Conservation (phyloP, 345 rosid species). For the Stellera chamaejasme region DNA sequence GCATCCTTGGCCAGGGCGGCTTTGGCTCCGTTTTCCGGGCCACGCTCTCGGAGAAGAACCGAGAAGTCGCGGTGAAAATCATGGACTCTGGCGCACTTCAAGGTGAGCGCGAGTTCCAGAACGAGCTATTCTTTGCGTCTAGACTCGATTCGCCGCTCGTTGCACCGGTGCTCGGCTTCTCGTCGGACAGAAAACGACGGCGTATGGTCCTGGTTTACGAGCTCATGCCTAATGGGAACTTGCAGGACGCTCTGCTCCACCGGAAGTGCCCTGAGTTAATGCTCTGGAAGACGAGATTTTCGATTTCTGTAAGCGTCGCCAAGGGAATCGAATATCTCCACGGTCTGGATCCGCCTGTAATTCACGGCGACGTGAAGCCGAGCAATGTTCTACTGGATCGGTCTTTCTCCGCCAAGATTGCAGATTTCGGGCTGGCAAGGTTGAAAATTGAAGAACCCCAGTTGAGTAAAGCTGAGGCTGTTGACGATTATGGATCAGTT, state of each 20-base stretch:
- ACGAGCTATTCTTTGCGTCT: constrained; percentile 79
- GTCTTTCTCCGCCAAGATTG: constrained; percentile 55
- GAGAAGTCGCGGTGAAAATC: constrained; percentile 67
- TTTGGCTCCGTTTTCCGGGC: constrained; percentile 84
- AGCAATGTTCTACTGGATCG: constrained; percentile 74
- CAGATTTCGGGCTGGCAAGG: constrained; percentile 89
- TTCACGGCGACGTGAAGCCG: constrained; percentile 89
- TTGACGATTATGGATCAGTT: constrained; percentile 62
- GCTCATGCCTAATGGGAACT: constrained; percentile 75
- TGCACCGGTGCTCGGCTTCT: constrained; percentile 73
- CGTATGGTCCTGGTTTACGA: constrained; percentile 70
- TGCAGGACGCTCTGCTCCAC: constrained; percentile 80
- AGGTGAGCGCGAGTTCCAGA: constrained; percentile 90
- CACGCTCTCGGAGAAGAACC: constrained; percentile 15
- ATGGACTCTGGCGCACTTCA: constrained; percentile 94
- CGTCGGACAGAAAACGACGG: constrained; percentile 52
- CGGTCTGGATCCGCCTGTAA: constrained; percentile 55
- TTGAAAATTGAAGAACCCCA: constrained; percentile 39
- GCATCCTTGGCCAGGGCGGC: constrained; percentile 65
- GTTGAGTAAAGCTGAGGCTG: constrained; percentile 19
- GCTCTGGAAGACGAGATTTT: constrained; percentile 56
- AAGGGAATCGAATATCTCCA: constrained; percentile 70
- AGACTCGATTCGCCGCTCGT: constrained; percentile 48
- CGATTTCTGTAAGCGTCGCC: constrained; percentile 53
- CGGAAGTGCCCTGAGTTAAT: constrained; percentile 56